Conservation (phyloP, 331 rosid genomes). For the Erythrophleum ivorense region DNA sequence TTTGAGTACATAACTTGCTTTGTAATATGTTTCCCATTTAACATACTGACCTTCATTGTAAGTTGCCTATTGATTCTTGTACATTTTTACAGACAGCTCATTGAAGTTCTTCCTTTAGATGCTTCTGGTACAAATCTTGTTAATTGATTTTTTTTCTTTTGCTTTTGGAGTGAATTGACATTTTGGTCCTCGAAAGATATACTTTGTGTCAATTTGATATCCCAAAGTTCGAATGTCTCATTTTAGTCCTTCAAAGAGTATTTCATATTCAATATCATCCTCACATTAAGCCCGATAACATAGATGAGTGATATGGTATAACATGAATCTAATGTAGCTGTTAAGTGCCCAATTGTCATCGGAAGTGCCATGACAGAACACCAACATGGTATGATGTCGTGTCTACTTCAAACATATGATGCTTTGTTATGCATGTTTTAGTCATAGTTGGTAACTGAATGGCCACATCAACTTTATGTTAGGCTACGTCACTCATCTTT, state of each 20-base stretch:
- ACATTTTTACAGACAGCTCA: neutral
- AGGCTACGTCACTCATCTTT: neutral
- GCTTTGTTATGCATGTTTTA: neutral
- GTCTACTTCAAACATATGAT: neutral
- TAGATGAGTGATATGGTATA: neutral
- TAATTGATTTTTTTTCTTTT: neutral
- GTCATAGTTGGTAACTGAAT: neutral
- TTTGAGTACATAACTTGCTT: neutral
- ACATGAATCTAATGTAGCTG: neutral
- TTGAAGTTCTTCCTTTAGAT: neutral
- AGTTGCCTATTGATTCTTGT: conserved; percentile 13
- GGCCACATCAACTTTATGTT: neutral
- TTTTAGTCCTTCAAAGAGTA: neutral
- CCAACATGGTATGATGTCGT: neutral
- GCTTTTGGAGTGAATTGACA: neutral
- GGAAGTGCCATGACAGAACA: neutral
- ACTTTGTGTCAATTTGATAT: neutral
- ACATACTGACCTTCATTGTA: conserved; percentile 9
- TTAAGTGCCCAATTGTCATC: neutral
- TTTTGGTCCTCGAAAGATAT: neutral
- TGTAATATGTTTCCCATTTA: neutral
- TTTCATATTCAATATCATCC: neutral
- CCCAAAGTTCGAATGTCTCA: neutral
- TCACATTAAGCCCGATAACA: neutral
- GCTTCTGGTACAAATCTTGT: neutral